Conservation (phyloP, 106 monocot genomes). For the Hemerocallis citrina region DNA sequence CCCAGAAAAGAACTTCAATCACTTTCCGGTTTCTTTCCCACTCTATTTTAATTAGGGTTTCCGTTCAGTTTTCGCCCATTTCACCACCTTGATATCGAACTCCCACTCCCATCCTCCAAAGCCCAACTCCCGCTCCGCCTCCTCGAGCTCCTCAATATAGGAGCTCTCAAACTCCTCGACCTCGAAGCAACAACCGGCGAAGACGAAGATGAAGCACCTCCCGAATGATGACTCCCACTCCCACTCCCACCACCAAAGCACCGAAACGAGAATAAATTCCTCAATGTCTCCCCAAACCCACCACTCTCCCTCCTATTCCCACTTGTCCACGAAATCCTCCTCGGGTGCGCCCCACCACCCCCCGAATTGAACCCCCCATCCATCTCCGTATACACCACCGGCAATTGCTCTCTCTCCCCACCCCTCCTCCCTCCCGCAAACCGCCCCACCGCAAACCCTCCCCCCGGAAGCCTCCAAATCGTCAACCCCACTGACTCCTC, state of each 20-base stretch:
- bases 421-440: constrained; percentile 25
- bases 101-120: constrained; percentile 13
- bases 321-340: constrained; percentile 32
- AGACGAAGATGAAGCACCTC: neutral
- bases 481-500: constrained; percentile 39
- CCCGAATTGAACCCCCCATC: constrained; percentile 35
- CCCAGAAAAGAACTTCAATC: neutral
- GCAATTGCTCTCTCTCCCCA: constrained; percentile 34
- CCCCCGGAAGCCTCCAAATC: constrained; percentile 51
- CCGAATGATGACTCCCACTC: too few relatives aligned
- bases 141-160: constrained; percentile 4
- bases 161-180: constrained; percentile 5
- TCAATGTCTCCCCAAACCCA: constrained; percentile 2
- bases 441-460: constrained; percentile 49
- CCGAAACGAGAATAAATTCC: constrained; percentile 19
- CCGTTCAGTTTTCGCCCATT: neutral
- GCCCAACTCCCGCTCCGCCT: constrained; percentile 1
- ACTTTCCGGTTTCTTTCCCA: neutral
- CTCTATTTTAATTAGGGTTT: neutral
- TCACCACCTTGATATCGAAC: constrained; percentile 8
- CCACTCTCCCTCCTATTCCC: constrained; percentile 21
- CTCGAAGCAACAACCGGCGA: constrained; percentile 9
- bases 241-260: constrained; percentile 3
- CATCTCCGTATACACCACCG: constrained; percentile 48
- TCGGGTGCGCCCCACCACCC: constrained; percentile 20